Evolutionary conservation across 805 yeast species (phyloP), one percentile per base, ranked within the genome.

Genomic region (Myxozyma sirexii): DNA sequence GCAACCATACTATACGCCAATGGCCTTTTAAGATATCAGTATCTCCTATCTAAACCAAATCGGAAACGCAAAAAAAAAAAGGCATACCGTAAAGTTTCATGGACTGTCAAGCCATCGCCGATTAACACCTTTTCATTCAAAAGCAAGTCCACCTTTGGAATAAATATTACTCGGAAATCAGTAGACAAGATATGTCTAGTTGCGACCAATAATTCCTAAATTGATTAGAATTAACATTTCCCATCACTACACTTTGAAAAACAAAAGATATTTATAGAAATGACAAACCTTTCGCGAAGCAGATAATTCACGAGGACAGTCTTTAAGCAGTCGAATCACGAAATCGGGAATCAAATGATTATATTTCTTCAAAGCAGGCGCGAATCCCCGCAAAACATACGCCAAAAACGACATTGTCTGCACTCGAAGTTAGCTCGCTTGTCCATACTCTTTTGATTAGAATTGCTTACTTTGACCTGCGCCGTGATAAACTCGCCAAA

Each of bases 1-100:
- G 99, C 98, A 51, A 94, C 93, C 13, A 96, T 90, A 37, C 96
- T 88, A 72, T 92, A 94, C 0, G 98, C 98, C 69, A 94, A 76
- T 0, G 98, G 97, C 66, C 67, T 58, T 3, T 13, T 21, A 19
- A 46, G 19, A 29, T 19, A 12, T 12, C 15, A 10, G n/a, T 8
- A 7, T n/a, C 13, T 26, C 19, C 8, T 15, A 15, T 10, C 15
- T 19, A 12, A n/a, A 39, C 21, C 27, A 12, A 29, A 7, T 10
- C 10, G 10, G 6, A 7, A 29, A 29, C 33, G 33, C 10, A 29
- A 13, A 23, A 49, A 41, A 48, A 7, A 19, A 17, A 23, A 1
- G 15, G 21, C 6, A 23, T 54, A 58, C 59, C 97, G 80, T 54
- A 94, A 79, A 0, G 96, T 89, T 72, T 92, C 97, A 69, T 84